Evolutionary conservation across 2,329 filamentous ascomycete species (phyloP).

Genomic region (Fonsecaea nubica): DNA sequence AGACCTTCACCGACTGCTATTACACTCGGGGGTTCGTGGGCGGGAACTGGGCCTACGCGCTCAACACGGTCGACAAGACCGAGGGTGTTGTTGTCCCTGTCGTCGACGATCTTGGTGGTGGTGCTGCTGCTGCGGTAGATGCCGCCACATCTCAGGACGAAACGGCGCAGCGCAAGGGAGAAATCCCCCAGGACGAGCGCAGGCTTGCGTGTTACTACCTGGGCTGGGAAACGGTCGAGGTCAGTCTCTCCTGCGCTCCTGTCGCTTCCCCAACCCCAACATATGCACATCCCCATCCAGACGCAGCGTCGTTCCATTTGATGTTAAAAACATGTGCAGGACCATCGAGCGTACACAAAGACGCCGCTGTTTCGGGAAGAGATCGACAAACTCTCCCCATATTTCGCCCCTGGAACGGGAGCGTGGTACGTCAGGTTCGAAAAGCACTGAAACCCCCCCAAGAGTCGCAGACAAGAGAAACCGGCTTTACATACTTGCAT

Average conservation of each 20-base stretch:
- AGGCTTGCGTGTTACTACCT: slow-evolving; percentile 20
- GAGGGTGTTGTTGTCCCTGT: neutral
- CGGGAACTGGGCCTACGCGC: slow-evolving; percentile 20
- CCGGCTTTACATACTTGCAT: neutral
- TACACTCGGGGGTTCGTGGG: slow-evolving; percentile 15
- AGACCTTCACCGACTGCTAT: slow-evolving; percentile 27
- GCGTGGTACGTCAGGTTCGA: slow-evolving; percentile 26
- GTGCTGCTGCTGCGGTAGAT: neutral
- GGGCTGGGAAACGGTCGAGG: slow-evolving; percentile 27
- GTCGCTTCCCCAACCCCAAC: neutral
- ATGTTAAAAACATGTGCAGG: slow-evolving; percentile 9
- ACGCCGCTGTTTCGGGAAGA: slow-evolving; percentile 24
- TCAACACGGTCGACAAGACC: slow-evolving; percentile 21
- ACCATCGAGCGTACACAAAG: slow-evolving; percentile 16
- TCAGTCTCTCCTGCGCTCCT: slow-evolving; percentile 3
- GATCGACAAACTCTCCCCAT: slow-evolving; percentile 24
- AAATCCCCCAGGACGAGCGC: neutral
- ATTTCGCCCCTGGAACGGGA: slow-evolving; percentile 25
- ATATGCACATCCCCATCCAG: neutral
- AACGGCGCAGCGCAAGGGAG: neutral
- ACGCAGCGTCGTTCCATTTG: neutral
- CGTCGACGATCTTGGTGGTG: neutral
- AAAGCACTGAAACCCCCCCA: neutral
- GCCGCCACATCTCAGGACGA: neutral
- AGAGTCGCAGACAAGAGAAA: neutral